A percentile compares a stretch with the other conserved stretches of the same genome.
Conservation (phyloP, 202 grass and related monocot genomes). For the Setaria viridis region DNA sequence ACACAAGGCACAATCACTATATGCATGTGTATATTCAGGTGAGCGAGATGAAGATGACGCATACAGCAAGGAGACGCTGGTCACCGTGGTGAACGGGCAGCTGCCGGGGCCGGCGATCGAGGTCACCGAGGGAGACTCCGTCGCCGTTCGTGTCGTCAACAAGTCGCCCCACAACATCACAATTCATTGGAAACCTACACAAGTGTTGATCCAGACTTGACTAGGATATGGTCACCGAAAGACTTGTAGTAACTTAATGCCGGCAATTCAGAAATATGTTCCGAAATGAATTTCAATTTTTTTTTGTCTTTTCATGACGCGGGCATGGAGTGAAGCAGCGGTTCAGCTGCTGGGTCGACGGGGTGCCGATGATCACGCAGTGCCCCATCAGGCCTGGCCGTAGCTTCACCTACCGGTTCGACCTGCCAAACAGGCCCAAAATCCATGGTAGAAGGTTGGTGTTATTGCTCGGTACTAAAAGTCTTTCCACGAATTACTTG, state of each 20-base stretch:
- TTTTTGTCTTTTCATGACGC: too few species aligned
- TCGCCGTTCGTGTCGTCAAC: slow-evolving; percentile 53
- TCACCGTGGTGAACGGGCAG: slow-evolving; percentile 57
- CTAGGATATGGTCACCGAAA: too few species aligned
- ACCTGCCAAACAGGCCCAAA: too few species aligned
- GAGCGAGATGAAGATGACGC: slow-evolving; percentile 33
- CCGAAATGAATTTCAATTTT: too few species aligned
- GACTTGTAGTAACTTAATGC: too few species aligned
- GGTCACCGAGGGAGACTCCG: slow-evolving; percentile 48
- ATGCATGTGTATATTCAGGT: slow-evolving; percentile 23
- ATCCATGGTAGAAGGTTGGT: too few species aligned
- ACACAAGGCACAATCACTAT: too few species aligned
- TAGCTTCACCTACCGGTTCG: slow-evolving; percentile 48
- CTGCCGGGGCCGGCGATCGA: slow-evolving; percentile 58
- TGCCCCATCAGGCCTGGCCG: slow-evolving; percentile 41
- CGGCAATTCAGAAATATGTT: too few species aligned
- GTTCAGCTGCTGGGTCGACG: slow-evolving; percentile 52
- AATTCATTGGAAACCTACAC: slow-evolving; percentile 50
- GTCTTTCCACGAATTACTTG: too few species aligned
- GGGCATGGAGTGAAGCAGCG: slow-evolving; percentile 24
- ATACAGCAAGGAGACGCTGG: slow-evolving; percentile 42
- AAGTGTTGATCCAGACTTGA: too few species aligned
- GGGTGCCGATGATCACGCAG: slow-evolving; percentile 56
- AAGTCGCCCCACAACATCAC: slow-evolving; percentile 54
- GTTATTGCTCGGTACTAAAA: too few species aligned